phyloP scores from a whole-genome alignment of 2,329 filamentous ascomycete species.

The Colletotrichum eleusines region DNA sequence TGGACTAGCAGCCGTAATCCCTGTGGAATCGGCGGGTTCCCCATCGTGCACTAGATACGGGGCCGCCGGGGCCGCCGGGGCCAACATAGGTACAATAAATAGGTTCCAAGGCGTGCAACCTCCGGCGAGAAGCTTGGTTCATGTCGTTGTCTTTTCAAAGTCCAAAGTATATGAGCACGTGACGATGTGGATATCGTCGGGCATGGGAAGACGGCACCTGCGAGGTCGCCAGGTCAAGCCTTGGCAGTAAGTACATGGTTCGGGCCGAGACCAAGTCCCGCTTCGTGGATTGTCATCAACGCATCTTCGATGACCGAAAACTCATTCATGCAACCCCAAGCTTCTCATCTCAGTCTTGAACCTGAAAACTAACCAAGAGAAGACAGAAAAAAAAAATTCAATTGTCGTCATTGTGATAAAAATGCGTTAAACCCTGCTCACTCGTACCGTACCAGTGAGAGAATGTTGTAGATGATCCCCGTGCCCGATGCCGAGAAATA shows the following conservation, averaged over 20 bases:
- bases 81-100: too few relatives aligned
- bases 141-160: not conserved
- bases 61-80: too few relatives aligned
- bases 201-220: not conserved
- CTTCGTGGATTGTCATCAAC: not conserved
- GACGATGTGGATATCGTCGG: not conserved
- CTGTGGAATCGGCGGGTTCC: too few relatives aligned
- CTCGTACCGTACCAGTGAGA: not conserved
- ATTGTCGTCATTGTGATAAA: conserved; percentile 14
- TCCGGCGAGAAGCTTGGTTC: conserved; percentile 25
- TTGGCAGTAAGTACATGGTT: not conserved
- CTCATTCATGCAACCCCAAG: not conserved
- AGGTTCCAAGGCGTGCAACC: not conserved
- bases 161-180: conserved; percentile 9
- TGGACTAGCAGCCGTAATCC: not conserved
- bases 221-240: not conserved
- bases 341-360: not conserved
- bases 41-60: too few relatives aligned
- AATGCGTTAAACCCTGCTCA: conserved; percentile 7
- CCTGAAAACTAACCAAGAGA: not conserved
- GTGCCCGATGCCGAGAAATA: conserved; percentile 4
- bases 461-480: conserved; percentile 19
- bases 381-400: not conserved
- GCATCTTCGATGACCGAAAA: not conserved
- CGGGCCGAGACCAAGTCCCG: not conserved